Conservation (phyloP, 345 rosid genomes). For the Firmiana major region DNA sequence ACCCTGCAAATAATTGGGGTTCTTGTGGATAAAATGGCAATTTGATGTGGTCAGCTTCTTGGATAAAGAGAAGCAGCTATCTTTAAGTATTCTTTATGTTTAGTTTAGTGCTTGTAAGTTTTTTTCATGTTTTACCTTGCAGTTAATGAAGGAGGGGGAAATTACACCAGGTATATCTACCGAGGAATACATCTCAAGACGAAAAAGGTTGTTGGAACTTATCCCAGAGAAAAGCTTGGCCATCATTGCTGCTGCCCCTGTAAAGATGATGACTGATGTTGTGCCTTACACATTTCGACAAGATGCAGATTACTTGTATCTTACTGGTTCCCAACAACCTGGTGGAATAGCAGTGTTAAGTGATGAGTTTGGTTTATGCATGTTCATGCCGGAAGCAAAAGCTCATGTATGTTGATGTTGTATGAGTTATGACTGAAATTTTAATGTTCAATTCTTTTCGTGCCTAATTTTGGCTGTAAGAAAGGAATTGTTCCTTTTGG, state of each 20-base stretch:
- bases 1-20: not conserved
- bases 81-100: not conserved
- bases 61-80: not conserved
- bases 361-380: conserved; percentile 76
- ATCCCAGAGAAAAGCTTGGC: conserved; percentile 80
- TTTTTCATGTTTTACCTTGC: conserved; percentile 14
- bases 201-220: conserved; percentile 65
- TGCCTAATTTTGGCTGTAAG: not conserved
- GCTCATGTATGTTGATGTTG: conserved; percentile 46
- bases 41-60: not conserved
- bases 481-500: not conserved
- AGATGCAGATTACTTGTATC: conserved; percentile 79
- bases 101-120: not conserved
- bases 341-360: conserved; percentile 89
- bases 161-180: conserved; percentile 74
- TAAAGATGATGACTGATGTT: conserved; percentile 96
- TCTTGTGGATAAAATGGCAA: not conserved
- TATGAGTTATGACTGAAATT: not conserved
- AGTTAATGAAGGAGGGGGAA: conserved; percentile 88
- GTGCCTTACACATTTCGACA: conserved; percentile 88
- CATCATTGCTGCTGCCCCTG: conserved; percentile 76
- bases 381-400: conserved; percentile 96
- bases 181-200: conserved; percentile 74
- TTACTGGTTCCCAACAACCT: conserved; percentile 95
- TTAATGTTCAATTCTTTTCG: not conserved